These are phyloP conservation scores for Fusarium begoniae DNA, from an alignment of 2,329 filamentous ascomycete species.

Conservation along the genomic window DNA sequence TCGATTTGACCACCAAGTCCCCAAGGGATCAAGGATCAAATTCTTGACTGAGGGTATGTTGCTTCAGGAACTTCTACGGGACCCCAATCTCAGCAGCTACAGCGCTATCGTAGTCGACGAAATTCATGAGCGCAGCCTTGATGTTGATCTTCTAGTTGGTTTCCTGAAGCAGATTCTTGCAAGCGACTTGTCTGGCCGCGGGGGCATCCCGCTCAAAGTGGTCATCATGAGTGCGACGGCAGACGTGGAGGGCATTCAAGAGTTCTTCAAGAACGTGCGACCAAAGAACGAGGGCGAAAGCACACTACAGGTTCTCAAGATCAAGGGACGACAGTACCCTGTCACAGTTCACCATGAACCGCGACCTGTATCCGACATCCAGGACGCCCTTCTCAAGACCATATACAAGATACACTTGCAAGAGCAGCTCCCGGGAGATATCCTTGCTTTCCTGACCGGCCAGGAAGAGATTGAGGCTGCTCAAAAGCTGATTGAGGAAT, in stretches of 20 bases:
- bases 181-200: slow-evolving; percentile 69
- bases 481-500: slow-evolving; percentile 82
- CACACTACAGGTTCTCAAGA: slow-evolving; percentile 62
- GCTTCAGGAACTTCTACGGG: slow-evolving; percentile 89
- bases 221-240: slow-evolving; percentile 98
- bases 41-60: slow-evolving; percentile 97
- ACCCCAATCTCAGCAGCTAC: slow-evolving; percentile 84
- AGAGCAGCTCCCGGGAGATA: slow-evolving; percentile 91
- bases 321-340: slow-evolving; percentile 87
- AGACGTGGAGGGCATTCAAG: slow-evolving; percentile 79
- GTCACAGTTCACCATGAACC: slow-evolving; percentile 81
- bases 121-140: slow-evolving; percentile 94
- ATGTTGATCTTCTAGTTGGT: slow-evolving; percentile 89
- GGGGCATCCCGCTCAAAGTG: slow-evolving; percentile 82
- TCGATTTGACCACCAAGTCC: slow-evolving; percentile 88
- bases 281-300: slow-evolving; percentile 25
- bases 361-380: slow-evolving; percentile 79
- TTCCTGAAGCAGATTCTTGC: slow-evolving; percentile 83
- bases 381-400: slow-evolving; percentile 81
- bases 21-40: slow-evolving; percentile 86
- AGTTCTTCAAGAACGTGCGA: slow-evolving; percentile 70
- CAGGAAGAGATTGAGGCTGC: slow-evolving; percentile 91
- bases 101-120: slow-evolving; percentile 94
- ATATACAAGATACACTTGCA: slow-evolving; percentile 89
- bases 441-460: slow-evolving; percentile 90